A percentile compares a stretch with the other conserved stretches of the same genome.
Conservation (phyloP, 306 rosid genomes). For the Medicago lupulina region DNA sequence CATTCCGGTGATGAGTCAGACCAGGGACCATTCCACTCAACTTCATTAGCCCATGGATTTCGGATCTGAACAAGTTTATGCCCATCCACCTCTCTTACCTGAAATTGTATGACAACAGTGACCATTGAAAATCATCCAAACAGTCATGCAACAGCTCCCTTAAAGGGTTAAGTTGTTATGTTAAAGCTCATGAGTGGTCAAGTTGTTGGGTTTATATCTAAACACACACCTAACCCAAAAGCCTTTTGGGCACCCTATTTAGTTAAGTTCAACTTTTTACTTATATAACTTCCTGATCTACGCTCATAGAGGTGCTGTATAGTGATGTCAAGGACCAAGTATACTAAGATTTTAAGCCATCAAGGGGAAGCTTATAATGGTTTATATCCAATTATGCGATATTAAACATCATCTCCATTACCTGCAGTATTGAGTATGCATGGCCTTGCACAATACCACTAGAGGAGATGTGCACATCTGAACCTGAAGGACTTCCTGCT, state of each 20-base stretch:
- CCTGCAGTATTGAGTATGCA: conserved; percentile 97
- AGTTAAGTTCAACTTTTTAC: conserved; percentile 1
- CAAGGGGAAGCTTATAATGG: conserved; percentile 2
- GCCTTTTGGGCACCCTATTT: background rate
- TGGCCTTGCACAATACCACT: conserved; percentile 99
- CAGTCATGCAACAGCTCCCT: background rate
- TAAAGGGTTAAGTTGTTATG: conserved; percentile 12
- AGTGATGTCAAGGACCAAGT: conserved; percentile 4
- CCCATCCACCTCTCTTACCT: conserved; percentile 97
- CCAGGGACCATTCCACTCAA: conserved; percentile 99
- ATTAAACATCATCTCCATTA: conserved; percentile 36
- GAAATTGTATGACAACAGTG: conserved; percentile 33
- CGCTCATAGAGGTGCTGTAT: background rate
- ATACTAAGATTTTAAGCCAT: background rate
- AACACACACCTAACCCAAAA: background rate
- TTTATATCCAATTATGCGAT: background rate
- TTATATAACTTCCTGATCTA: background rate
- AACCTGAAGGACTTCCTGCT: conserved; percentile 99
- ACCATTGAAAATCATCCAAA: conserved; percentile 32
- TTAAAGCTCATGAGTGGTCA: background rate
- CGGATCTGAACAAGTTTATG: conserved; percentile 98
- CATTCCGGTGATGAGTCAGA: conserved; percentile 93
- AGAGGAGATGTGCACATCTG: conserved; percentile 94
- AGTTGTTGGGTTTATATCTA: background rate
- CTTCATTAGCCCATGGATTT: conserved; percentile 99